Evolutionary conservation across 352 stramenopile species (phyloP), one percentile per base, ranked within the genome.

Genomic region (Pythium periplocum): DNA sequence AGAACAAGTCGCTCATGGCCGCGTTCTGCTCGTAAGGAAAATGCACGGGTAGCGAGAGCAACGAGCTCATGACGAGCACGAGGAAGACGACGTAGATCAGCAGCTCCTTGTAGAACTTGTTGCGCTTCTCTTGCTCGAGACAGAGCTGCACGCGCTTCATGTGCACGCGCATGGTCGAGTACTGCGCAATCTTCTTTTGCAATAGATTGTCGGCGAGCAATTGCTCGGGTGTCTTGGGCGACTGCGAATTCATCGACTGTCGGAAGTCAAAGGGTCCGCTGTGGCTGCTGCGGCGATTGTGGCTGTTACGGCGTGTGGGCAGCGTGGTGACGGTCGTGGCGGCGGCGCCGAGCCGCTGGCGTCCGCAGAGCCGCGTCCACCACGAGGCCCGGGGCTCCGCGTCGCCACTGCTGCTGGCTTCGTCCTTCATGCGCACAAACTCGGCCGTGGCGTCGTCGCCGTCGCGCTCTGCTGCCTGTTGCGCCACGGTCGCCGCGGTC

Each of bases 61-160:
- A 51, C 37, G 78, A 82, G 37, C 65, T 55, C 68, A 89, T 77
- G 12, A 91, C 57, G 9, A 89, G 64, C 6, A 57, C 62, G 38
- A 91, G 64, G 53, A 91, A 91, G 42, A 75, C 64, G 51, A 91
- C 45, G 54, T 91, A 91, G 8, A 89, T 65, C 10, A 91, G 54
- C 12, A 91, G 61, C 39, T 91, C 81, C 54, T 78, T 75, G 73
- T 91, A 91, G 43, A 90, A 90, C 49, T 84, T 85, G 64, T 87
- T 90, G 65, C 79, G 76, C 53, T 90, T 90, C 60, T 89, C 81
- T 51, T 90, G 78, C 59, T 91, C 78, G 31, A 90, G 66, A 51
- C 75, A 86, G 38, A 88, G 61, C 57, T 90, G 81, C 66, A 90
- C 81, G 55, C 79, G 76, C 59, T 89, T 92, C 78, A 92, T 90